These are phyloP conservation scores for Hyparrhenia diplandra DNA, from an alignment of 176 grass and related monocot genomes.

Conservation along the genomic window DNA sequence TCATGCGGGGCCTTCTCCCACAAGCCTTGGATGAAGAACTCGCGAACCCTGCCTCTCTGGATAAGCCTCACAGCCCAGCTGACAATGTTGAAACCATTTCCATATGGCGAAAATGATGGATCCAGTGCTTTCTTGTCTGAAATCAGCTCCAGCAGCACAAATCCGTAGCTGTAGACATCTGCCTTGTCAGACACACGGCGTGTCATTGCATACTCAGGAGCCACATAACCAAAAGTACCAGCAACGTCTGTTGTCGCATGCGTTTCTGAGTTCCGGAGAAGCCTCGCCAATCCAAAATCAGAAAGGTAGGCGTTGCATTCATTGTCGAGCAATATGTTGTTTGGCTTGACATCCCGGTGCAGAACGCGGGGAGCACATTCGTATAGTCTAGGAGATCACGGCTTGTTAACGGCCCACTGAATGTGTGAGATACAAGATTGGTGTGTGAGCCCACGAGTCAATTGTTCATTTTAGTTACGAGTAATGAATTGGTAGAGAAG, in stretches of 20 bases:
- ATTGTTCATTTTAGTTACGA: too few relatives aligned
- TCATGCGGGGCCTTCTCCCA: slow-evolving; percentile 81
- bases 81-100: slow-evolving; percentile 87
- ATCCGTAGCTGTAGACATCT: slow-evolving; percentile 87
- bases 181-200: slow-evolving; percentile 90
- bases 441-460: background rate
- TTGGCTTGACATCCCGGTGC: slow-evolving; percentile 91
- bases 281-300: slow-evolving; percentile 80
- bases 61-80: slow-evolving; percentile 66
- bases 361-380: slow-evolving; percentile 61
- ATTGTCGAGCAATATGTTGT: slow-evolving; percentile 78
- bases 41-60: slow-evolving; percentile 53
- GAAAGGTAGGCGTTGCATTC: slow-evolving; percentile 75
- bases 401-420: background rate
- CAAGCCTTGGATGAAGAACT: slow-evolving; percentile 79
- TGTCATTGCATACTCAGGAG: slow-evolving; percentile 88
- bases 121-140: slow-evolving; percentile 86
- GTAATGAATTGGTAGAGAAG: too few relatives aligned
- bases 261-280: slow-evolving; percentile 82
- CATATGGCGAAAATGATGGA: slow-evolving; percentile 90
- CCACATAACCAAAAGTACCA: slow-evolving; percentile 90
- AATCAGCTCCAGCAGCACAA: slow-evolving; percentile 75
- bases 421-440: background rate
- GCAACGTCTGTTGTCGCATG: slow-evolving; percentile 84
- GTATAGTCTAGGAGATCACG: background rate